These are phyloP conservation scores for Penicillium polonicum DNA, from an alignment of 2,329 filamentous ascomycete genomes.

Conservation along the genomic window DNA sequence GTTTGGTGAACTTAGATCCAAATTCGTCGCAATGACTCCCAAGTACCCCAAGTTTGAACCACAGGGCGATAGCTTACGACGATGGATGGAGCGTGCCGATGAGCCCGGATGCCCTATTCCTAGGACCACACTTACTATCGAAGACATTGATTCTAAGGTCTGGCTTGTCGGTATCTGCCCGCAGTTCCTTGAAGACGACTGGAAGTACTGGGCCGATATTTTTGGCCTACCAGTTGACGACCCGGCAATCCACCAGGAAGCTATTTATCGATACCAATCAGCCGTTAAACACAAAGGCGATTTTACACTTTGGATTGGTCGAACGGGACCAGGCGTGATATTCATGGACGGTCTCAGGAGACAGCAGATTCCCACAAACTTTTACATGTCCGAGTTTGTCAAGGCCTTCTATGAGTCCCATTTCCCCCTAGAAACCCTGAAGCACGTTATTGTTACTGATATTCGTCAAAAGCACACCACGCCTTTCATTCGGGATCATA, in stretches of 20 bases:
- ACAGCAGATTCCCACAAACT: background rate
- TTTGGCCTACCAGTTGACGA: background rate
- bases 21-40: background rate
- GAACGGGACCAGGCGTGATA: slow-evolving; percentile 4
- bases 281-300: background rate
- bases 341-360: slow-evolving; percentile 1
- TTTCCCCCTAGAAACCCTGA: background rate
- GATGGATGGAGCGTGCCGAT: background rate
- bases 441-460: background rate
- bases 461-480: background rate
- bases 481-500: background rate
- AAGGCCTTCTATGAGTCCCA: slow-evolving; percentile 3
- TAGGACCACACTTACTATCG: background rate
- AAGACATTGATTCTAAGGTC: background rate
- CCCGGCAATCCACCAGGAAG: background rate
- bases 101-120: background rate
- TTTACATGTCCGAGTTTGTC: slow-evolving; percentile 4
- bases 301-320: background rate
- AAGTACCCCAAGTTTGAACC: background rate
- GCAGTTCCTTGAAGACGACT: background rate
- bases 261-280: background rate
- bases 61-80: background rate
- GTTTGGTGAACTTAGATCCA: background rate
- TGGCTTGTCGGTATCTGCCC: background rate
- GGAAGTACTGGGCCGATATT: background rate